Evolutionary conservation across 192 early-diverging fungal species (phyloP), one percentile per base, ranked within the genome.

Genomic region (Backusella liffmaniae): DNA sequence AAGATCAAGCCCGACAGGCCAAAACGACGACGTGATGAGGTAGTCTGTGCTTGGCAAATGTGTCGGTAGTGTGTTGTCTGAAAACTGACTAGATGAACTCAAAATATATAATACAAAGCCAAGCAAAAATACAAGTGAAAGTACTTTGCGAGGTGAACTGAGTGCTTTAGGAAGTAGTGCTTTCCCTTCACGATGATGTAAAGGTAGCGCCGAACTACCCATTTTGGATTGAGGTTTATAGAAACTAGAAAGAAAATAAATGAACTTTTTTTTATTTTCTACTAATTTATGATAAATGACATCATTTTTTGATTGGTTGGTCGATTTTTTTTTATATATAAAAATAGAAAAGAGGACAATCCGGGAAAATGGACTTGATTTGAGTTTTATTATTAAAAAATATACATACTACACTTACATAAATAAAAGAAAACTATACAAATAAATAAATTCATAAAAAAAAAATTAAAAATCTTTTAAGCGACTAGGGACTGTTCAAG

Each of bases 401-500:
- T n/a, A 7, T 18, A 49, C 16, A 18, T n/a, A 49, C 18, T 18
- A 39, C 37, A 39, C 32, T 32, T 12, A 37, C 36, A 37, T 37
- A 8, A 39, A 39, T 10, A 10, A 44, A 16, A 13, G 13, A 44
- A 49, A 49, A 49, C 32, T 32, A 32, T 32, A 32, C 32, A 49
- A 46, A 46, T 46, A 49, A 5, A 44, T 18, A 18, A 5, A n/a
- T 5, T 18, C 44, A 49, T 49, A 49, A 18, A 49, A 18, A 18
- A 46, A 2, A 46, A 18, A 18, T 26, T 0, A 26, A 26, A 26
- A 26, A 26, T 26, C 0, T 26, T 26, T 62, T 74, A 62, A 16
- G 78, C 88, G 39, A 88, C 85, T 78, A 94, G 72, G 69, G 88
- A 81, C 78, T 95, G 91, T 44, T 83, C 84, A 72, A 85, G 76